Evolutionary conservation across 2,329 filamentous ascomycete species (phyloP).

Genomic region (Lasiodiplodia sp.): DNA sequence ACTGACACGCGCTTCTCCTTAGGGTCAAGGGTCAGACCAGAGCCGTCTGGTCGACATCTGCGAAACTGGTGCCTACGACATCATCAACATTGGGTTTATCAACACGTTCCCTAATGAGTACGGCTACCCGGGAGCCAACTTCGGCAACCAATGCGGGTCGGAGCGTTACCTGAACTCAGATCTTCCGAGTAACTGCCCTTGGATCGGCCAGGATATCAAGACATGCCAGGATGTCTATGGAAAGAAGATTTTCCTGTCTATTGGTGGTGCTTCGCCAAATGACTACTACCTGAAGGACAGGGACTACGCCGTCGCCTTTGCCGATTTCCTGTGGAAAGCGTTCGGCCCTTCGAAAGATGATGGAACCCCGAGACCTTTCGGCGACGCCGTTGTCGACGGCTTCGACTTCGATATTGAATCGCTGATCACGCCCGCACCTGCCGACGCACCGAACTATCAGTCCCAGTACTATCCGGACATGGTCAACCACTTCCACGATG

Average conservation of each 20-base stretch:
- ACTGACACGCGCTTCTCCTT: slow-evolving; percentile 14
- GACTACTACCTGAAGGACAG: slow-evolving; percentile 69
- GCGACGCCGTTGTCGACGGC: slow-evolving; percentile 70
- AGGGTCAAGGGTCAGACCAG: slow-evolving; percentile 62
- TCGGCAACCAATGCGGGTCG: slow-evolving; percentile 63
- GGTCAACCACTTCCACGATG: slow-evolving; percentile 55
- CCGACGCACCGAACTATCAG: slow-evolving; percentile 38
- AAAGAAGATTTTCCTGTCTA: slow-evolving; percentile 76
- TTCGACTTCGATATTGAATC: slow-evolving; percentile 81
- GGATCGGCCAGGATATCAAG: slow-evolving; percentile 53
- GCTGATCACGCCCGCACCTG: slow-evolving; percentile 58
- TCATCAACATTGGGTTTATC: slow-evolving; percentile 71
- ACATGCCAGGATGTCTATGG: slow-evolving; percentile 67
- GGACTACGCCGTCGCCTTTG: slow-evolving; percentile 54
- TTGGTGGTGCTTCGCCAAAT: slow-evolving; percentile 64
- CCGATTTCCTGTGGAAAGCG: slow-evolving; percentile 72
- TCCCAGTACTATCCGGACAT: slow-evolving; percentile 56
- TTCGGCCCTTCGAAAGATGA: slow-evolving; percentile 66
- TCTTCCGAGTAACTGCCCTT: slow-evolving; percentile 52
- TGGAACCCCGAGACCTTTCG: slow-evolving; percentile 69
- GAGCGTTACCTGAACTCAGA: slow-evolving; percentile 62
- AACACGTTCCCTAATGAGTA: slow-evolving; percentile 62
- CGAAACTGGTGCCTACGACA: slow-evolving; percentile 49
- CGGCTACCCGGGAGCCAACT: slow-evolving; percentile 63
- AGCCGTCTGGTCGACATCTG: slow-evolving; percentile 42